phyloP scores from a whole-genome alignment of 2,329 filamentous ascomycete genomes.

The Curvularia hawaiiensis region DNA sequence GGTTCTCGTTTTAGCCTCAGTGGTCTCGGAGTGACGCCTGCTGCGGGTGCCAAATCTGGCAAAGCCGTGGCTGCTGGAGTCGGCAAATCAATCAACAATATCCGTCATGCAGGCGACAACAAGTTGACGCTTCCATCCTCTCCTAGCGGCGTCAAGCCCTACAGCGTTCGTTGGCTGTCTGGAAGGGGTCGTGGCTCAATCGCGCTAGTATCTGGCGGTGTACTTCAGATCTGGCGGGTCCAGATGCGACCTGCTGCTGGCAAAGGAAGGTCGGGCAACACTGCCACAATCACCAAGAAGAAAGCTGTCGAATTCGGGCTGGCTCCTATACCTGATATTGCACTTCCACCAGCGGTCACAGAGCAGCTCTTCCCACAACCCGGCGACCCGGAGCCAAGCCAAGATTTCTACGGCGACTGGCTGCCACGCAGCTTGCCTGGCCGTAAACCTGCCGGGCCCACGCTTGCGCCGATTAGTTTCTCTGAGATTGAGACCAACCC shows the following conservation, averaged over 20 bases:
- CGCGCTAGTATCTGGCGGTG: constrained; percentile 68
- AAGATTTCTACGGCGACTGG: constrained; percentile 44
- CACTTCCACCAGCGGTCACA: constrained; percentile 41
- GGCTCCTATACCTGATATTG: constrained; percentile 64
- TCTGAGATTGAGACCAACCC: constrained; percentile 96
- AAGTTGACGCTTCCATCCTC: constrained; percentile 70
- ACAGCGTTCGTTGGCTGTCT: constrained; percentile 69
- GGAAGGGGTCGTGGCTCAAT: constrained; percentile 67
- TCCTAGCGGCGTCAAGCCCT: constrained; percentile 58
- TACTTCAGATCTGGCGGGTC: constrained; percentile 69
- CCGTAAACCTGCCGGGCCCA: constrained; percentile 24
- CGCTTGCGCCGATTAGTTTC: constrained; percentile 61
- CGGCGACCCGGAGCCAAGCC: constrained; percentile 29
- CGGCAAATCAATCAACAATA: constrained; percentile 71
- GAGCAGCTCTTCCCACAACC: constrained; percentile 39
- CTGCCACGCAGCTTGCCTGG: constrained; percentile 38
- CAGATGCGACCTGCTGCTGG: constrained; percentile 54
- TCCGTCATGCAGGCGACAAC: constrained; percentile 77
- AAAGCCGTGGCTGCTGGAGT: constrained; percentile 75
- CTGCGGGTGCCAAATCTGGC: constrained; percentile 65
- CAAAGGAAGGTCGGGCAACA: constrained; percentile 49
- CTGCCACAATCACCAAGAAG: constrained; percentile 55
- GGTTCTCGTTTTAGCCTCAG: constrained; percentile 45
- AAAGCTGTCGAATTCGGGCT: constrained; percentile 72
- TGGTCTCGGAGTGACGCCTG: constrained; percentile 48